Percentiles rank a stretch among this genome's conserved stretches.
Conservation (phyloP, 805 yeast genomes). For the Candida nitratophila region DNA sequence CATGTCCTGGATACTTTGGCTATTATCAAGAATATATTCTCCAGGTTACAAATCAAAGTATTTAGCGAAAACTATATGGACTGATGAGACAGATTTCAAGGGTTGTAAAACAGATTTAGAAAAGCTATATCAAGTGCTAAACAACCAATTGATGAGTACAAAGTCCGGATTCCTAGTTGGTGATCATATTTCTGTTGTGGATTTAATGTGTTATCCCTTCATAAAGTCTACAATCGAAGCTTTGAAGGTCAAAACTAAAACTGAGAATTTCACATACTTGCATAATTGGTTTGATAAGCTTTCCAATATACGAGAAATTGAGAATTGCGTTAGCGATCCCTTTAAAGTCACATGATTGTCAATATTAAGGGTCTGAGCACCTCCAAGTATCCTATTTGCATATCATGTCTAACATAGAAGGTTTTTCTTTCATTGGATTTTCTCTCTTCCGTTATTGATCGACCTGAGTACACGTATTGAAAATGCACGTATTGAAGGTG, state of each 20-base stretch:
- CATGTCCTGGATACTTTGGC: conserved; percentile 48
- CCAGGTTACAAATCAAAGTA: conserved; percentile 51
- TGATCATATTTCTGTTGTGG: conserved; percentile 52
- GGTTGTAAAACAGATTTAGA: conserved; percentile 45
- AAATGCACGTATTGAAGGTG: too few relatives aligned
- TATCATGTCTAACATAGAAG: too few relatives aligned
- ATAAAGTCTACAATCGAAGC: conserved; percentile 9
- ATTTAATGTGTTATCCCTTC: conserved; percentile 46
- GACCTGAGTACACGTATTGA: too few relatives aligned
- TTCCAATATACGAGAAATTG: conserved; percentile 25
- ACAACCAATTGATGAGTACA: conserved; percentile 37
- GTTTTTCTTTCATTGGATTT: too few relatives aligned
- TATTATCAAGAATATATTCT: conserved; percentile 54
- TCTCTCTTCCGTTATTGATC: too few relatives aligned
- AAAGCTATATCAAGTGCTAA: conserved; percentile 48
- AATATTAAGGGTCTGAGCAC: too few relatives aligned
- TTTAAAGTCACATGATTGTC: too few relatives aligned
- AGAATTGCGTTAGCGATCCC: conserved; percentile 21
- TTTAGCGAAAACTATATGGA: conserved; percentile 35
- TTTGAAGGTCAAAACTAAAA: too few relatives aligned
- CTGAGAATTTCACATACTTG: background rate
- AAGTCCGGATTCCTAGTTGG: conserved; percentile 53
- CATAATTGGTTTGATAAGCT: conserved; percentile 34
- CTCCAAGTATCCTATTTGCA: too few relatives aligned
- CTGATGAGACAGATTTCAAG: conserved; percentile 44